Conservation (phyloP, 2,329 filamentous ascomycete species). For the Xylariales sp. region DNA sequence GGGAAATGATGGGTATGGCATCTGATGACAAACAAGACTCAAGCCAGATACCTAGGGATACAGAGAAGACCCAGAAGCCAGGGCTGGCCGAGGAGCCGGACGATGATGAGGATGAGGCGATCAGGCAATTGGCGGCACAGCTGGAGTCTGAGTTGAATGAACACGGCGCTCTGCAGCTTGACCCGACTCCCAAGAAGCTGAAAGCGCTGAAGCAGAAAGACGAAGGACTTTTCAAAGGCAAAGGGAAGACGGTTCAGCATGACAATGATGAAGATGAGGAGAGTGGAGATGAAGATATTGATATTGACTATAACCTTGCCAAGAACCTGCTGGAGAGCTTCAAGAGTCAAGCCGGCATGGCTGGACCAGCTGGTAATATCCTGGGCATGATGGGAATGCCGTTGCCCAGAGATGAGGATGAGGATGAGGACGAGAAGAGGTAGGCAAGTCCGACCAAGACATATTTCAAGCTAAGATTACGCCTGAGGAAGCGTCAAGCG, state of each 20-base stretch:
- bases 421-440: constrained; percentile 36
- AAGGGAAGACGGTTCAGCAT: constrained; percentile 14
- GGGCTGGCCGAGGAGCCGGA: constrained; percentile 26
- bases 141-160: constrained; percentile 70
- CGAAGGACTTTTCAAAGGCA: constrained; percentile 12
- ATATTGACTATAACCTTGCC: constrained; percentile 81
- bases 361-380: constrained; percentile 83
- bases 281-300: constrained; percentile 54
- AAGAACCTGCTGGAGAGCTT: constrained; percentile 91
- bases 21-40: constrained; percentile 15
- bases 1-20: constrained; percentile 77
- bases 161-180: constrained; percentile 60
- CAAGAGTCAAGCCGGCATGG: constrained; percentile 79
- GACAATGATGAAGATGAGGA: constrained; percentile 37
- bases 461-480: too few relatives aligned
- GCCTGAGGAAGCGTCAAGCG: too few relatives aligned
- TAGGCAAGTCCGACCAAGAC: too few relatives aligned
- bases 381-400: constrained; percentile 80
- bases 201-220: constrained; percentile 26
- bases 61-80: constrained; percentile 4
- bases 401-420: constrained; percentile 70
- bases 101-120: constrained; percentile 54
- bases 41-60: constrained; percentile 3
- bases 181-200: constrained; percentile 30
- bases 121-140: constrained; percentile 59